phyloP scores from a whole-genome alignment of 129 eudicot genomes.

The Saposhnikovia divaricata region DNA sequence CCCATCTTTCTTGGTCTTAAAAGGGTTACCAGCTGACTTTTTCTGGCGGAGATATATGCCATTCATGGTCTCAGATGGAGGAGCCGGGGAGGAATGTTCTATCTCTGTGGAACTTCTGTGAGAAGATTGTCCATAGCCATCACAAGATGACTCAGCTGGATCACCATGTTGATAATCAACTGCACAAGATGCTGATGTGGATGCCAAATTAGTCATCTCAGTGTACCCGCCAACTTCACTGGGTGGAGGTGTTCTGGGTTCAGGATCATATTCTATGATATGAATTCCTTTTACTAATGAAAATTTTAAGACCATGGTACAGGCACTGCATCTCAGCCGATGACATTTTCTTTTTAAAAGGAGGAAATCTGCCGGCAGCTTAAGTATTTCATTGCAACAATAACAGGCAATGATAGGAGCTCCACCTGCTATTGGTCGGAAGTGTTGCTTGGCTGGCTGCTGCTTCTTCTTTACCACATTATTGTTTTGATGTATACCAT shows the following conservation, averaged over 20 bases:
- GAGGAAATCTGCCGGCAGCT: slow-evolving; percentile 73
- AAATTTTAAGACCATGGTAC: slow-evolving; percentile 50
- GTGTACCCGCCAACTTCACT: slow-evolving; percentile 43
- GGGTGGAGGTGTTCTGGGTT: slow-evolving; percentile 52
- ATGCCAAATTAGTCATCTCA: slow-evolving; percentile 13
- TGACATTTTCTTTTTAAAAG: slow-evolving; percentile 47
- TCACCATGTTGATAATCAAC: slow-evolving; percentile 18
- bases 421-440: slow-evolving; percentile 70
- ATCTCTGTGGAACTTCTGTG: slow-evolving; percentile 43
- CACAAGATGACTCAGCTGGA: slow-evolving; percentile 38
- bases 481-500: slow-evolving; percentile 23
- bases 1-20: slow-evolving; percentile 27
- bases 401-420: slow-evolving; percentile 63
- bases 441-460: slow-evolving; percentile 35
- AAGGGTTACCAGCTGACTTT: slow-evolving; percentile 20
- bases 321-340: slow-evolving; percentile 54
- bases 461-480: slow-evolving; percentile 21
- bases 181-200: slow-evolving; percentile 1
- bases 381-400: slow-evolving; percentile 47
- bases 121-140: slow-evolving; percentile 37
- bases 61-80: slow-evolving; percentile 13
- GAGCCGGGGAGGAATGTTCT: slow-evolving; percentile 12
- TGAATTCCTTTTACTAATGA: slow-evolving; percentile 33
- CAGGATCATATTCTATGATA: slow-evolving; percentile 35
- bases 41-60: slow-evolving; percentile 12